These are phyloP conservation scores for Buddleja alternifolia DNA, from an alignment of 257 asterid genomes.

Conservation along the genomic window DNA sequence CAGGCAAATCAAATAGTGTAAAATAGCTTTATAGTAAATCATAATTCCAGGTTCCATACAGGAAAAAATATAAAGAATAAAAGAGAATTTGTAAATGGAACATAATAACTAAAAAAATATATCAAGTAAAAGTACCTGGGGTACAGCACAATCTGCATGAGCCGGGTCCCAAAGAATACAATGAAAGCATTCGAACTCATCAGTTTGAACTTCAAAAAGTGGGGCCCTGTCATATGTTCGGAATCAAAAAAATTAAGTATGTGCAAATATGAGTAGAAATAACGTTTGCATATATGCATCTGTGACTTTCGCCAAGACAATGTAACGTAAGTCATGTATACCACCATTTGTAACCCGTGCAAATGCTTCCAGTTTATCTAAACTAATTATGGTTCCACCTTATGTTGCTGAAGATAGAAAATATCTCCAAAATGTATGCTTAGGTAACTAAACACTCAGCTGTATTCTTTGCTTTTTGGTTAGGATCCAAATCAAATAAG, in stretches of 20 bases:
- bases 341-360: no score
- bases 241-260: background rate
- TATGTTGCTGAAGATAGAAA: no score
- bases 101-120: conserved; percentile 13
- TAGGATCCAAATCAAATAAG: no score
- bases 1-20: conserved; percentile 11
- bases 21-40: background rate
- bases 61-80: background rate
- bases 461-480: no score
- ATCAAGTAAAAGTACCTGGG: conserved; percentile 61
- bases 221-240: conserved; percentile 71
- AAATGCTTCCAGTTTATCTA: no score
- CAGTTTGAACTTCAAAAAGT: conserved; percentile 89
- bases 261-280: conserved; percentile 4
- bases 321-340: conserved; percentile 14
- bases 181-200: conserved; percentile 80
- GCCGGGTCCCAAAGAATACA: conserved; percentile 87
- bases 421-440: no score
- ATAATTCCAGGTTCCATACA: background rate
- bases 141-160: conserved; percentile 93
- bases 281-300: background rate
- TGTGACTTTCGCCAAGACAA: background rate
- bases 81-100: background rate
- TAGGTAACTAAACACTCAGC: no score
- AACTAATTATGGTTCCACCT: no score